Conservation (phyloP, 192 early-diverging fungal genomes). For the Coemansia sp. region DNA sequence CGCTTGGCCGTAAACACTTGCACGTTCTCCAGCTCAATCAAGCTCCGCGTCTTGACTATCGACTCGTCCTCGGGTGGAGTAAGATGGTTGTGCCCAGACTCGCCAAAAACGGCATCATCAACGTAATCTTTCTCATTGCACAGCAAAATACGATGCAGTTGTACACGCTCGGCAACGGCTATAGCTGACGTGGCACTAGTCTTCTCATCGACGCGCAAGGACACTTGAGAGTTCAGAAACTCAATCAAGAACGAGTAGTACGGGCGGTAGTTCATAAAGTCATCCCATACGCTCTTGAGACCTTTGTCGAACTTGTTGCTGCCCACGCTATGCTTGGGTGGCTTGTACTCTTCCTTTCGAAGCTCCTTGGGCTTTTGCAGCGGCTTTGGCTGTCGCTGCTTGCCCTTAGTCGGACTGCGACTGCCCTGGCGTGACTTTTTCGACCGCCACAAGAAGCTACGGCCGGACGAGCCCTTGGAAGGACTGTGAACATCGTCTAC, state of each 20-base stretch:
- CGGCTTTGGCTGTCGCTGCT: slow-evolving; percentile 10
- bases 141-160: slow-evolving; percentile 44
- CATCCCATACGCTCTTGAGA: slow-evolving; percentile 46
- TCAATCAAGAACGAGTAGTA: slow-evolving; percentile 52
- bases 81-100: neutral
- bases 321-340: slow-evolving; percentile 12
- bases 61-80: slow-evolving; percentile 44
- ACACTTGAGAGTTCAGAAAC: slow-evolving; percentile 57
- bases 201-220: slow-evolving; percentile 48
- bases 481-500: neutral
- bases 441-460: slow-evolving; percentile 17
- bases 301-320: slow-evolving; percentile 50
- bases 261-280: slow-evolving; percentile 43
- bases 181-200: slow-evolving; percentile 42
- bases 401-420: neutral
- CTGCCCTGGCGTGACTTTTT: slow-evolving; percentile 7
- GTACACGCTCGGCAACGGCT: slow-evolving; percentile 46
- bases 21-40: slow-evolving; percentile 52
- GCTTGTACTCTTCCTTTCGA: slow-evolving; percentile 21
- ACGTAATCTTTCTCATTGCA: slow-evolving; percentile 26
- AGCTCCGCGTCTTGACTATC: slow-evolving; percentile 54
- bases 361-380: slow-evolving; percentile 15
- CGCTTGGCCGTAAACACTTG: slow-evolving; percentile 52
- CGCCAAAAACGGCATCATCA: slow-evolving; percentile 1
- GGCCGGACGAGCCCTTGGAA: slow-evolving; percentile 7